Percentiles rank a stretch among this genome's conserved stretches.
Conservation (phyloP, 1,139 yeast species). For the Magnusiomyces paraingens region DNA sequence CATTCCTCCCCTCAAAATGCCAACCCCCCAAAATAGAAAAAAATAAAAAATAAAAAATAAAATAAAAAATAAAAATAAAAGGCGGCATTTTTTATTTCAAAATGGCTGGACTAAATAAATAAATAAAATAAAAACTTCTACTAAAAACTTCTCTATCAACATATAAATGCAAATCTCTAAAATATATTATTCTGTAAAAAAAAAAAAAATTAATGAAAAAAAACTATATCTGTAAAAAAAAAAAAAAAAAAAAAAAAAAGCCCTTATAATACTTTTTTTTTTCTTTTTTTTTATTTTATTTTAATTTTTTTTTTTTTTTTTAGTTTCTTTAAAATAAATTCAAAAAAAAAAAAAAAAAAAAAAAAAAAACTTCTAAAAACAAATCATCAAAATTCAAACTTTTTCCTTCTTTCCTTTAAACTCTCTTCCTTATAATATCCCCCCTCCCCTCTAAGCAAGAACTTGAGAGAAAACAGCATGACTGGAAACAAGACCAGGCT, state of each 20-base stretch:
- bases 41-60: not conserved
- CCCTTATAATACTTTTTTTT: not conserved
- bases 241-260: too few relatives aligned
- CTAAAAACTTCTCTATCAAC: not conserved
- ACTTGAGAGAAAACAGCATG: slow-evolving; percentile 19
- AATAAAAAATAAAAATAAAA: not conserved
- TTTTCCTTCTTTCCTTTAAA: not conserved
- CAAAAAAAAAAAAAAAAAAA: too few relatives aligned
- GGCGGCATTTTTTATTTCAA: not conserved
- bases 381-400: not conserved
- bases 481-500: slow-evolving; percentile 40
- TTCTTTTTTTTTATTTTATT: too few relatives aligned
- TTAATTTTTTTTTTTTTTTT: too few relatives aligned
- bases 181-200: not conserved
- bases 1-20: not conserved
- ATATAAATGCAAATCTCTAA: not conserved
- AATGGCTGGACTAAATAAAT: not conserved
- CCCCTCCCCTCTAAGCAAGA: slow-evolving; percentile 10
- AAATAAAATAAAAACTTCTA: not conserved
- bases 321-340: not conserved
- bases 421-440: too few relatives aligned
- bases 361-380: too few relatives aligned
- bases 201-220: not conserved
- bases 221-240: not conserved
- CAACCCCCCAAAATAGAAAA: not conserved